Evolutionary conservation across 2,329 filamentous ascomycete genomes (phyloP).

Genomic region (Blumeriella jaapii): DNA sequence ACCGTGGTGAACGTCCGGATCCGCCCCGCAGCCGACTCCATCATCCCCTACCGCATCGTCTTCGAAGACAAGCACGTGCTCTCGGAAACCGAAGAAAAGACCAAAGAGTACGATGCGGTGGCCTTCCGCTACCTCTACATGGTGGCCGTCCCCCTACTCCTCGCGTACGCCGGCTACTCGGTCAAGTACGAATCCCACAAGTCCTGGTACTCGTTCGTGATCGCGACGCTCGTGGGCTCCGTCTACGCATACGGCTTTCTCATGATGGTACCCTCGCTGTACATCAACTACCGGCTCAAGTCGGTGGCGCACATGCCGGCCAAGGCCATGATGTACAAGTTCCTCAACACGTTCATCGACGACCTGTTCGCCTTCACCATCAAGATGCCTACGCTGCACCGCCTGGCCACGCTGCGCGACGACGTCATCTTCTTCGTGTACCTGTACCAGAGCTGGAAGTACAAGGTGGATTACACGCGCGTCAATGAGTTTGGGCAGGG

Average conservation of each 20-base stretch:
- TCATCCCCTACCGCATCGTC: constrained; percentile 65
- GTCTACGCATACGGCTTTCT: constrained; percentile 98
- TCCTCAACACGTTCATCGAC: constrained; percentile 97
- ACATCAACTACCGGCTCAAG: constrained; percentile 98
- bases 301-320: constrained; percentile 93
- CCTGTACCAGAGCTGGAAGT: constrained; percentile 86
- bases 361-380: constrained; percentile 98
- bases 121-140: constrained; percentile 97
- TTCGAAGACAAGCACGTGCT: constrained; percentile 98
- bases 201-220: constrained; percentile 95
- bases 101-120: constrained; percentile 95
- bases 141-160: constrained; percentile 74
- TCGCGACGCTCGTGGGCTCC: constrained; percentile 86
- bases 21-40: constrained; percentile 54
- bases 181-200: constrained; percentile 91
- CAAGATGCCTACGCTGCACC: constrained; percentile 94
- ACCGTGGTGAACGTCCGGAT: constrained; percentile 85
- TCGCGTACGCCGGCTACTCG: constrained; percentile 85
- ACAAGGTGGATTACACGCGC: constrained; percentile 80
- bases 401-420: constrained; percentile 83
- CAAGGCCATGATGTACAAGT: constrained; percentile 96
- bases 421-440: constrained; percentile 99
- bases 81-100: constrained; percentile 91
- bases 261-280: constrained; percentile 96
- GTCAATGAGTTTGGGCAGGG: constrained; percentile 98